These are phyloP conservation scores for Allomyces javanicus DNA, from an alignment of 192 early-diverging fungal species.

Conservation along the genomic window DNA sequence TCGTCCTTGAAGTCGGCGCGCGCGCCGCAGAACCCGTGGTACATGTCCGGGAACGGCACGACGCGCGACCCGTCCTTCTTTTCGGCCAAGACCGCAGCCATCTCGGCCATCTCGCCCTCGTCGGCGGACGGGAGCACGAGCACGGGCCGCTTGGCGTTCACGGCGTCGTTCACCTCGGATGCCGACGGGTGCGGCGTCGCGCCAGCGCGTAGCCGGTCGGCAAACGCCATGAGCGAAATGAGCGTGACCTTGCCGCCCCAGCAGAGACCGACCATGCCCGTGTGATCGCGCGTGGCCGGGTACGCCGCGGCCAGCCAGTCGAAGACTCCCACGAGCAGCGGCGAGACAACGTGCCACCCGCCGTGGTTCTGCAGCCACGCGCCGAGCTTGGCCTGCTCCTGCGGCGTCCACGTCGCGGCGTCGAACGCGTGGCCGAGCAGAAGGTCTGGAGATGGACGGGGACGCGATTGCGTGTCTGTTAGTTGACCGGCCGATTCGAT, in stretches of 20 bases:
- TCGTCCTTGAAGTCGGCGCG: constrained; percentile 6
- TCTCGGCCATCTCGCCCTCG: not conserved
- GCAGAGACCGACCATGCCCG: constrained; percentile 8
- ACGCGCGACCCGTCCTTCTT: too few relatives aligned
- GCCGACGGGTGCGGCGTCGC: constrained; percentile 5
- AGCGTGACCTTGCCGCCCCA: constrained; percentile 5
- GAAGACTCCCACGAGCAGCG: not conserved
- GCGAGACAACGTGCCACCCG: too few relatives aligned
- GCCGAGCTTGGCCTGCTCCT: not conserved
- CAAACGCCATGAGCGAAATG: not conserved
- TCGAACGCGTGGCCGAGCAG: too few relatives aligned
- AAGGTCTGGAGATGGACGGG: too few relatives aligned
- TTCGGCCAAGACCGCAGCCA: too few relatives aligned
- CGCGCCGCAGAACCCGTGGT: constrained; percentile 8
- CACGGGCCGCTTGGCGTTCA: not conserved
- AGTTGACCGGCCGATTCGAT: too few relatives aligned
- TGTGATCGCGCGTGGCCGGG: not conserved
- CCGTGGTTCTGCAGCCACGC: too few relatives aligned
- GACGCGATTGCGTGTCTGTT: too few relatives aligned
- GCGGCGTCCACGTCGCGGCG: not conserved
- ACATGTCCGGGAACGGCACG: constrained; percentile 5
- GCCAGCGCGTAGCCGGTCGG: not conserved
- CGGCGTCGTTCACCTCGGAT: constrained; percentile 1
- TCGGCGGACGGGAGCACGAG: constrained; percentile 5
- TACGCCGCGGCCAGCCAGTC: constrained; percentile 1